Evolutionary conservation across 805 yeast species (phyloP), one percentile per base, ranked within the genome.

Genomic region (Candida railenensis): DNA sequence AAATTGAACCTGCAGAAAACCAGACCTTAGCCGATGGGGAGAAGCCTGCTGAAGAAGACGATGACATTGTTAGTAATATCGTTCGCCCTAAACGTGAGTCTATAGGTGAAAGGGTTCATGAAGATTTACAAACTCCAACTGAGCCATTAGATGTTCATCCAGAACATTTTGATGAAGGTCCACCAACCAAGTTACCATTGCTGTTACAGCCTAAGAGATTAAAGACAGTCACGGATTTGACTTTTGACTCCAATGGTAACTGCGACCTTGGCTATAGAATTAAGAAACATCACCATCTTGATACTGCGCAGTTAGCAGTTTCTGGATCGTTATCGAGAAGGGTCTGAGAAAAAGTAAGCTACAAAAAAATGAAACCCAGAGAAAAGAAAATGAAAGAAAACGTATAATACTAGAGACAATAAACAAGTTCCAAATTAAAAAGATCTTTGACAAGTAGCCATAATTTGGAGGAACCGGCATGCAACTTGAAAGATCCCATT

Each of bases 211-310:
- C 39, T 2, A 42, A 42, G 33, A 36, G 16, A 14, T 42, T 42
- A 34, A 51, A 46, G 22, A n/a, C 47, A 25, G 39, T 25, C 11
- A 40, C 54, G 1, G 56, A 57, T 37, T 39, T 61, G 15, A 50
- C 50, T 7, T 39, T 62, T 12, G 66, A 62, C 38, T 45, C 56
- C n/a, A 54, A 52, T 43, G 74, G 75, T 2, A 38, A 52, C 33
- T 71, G 77, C 48, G 71, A 71, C 14, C 59, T 71, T 44, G 77
- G 77, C 3, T 73, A 72, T 50, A 66, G 60, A 53, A 61, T 73
- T 38, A 69, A 59, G 46, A 71, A 65, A 54, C 77, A 73, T 48
- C 73, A 69, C 52, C 77, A 73, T 49, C 51, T 63, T 41, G 76
- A 69, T 18, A 56, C 70, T 3, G 65, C 71, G 50, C 63, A 62